Evolutionary conservation across 2,329 filamentous ascomycete genomes (phyloP).

Genomic region (Dothideomycetes sp.): DNA sequence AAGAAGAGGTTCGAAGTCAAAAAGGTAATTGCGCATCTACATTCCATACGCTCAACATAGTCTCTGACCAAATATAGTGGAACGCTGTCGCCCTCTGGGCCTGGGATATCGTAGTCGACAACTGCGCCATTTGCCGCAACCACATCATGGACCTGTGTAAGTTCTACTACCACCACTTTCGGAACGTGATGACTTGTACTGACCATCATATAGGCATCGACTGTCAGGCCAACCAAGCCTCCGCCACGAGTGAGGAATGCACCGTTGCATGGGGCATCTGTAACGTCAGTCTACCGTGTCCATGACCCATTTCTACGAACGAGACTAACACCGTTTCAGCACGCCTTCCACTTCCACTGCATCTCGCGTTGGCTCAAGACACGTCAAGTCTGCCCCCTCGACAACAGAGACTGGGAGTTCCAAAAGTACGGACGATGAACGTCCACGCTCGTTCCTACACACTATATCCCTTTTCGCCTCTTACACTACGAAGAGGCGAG

Average conservation of each 20-base stretch:
- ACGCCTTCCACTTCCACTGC: conserved; percentile 99
- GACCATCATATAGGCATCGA: conserved; percentile 61
- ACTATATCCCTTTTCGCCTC: background rate
- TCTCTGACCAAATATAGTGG: conserved; percentile 51
- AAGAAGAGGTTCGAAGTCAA: conserved; percentile 99
- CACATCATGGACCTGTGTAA: conserved; percentile 98
- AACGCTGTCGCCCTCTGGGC: conserved; percentile 97
- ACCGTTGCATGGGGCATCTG: conserved; percentile 99
- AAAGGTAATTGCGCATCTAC: conserved; percentile 53
- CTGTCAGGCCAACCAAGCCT: conserved; percentile 97
- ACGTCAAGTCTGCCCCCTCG: conserved; percentile 92
- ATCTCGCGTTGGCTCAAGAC: conserved; percentile 99
- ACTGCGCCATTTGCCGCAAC: conserved; percentile 98
- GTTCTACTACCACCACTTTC: conserved; percentile 19
- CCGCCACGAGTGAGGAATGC: conserved; percentile 93
- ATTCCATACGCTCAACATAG: background rate
- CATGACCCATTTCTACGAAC: background rate
- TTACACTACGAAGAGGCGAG: background rate
- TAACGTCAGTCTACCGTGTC: conserved; percentile 69
- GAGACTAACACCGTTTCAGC: conserved; percentile 46
- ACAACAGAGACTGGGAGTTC: conserved; percentile 99
- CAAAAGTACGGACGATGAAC: conserved; percentile 82
- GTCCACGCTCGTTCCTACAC: background rate
- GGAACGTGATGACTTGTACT: background rate
- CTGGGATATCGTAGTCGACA: conserved; percentile 99